Evolutionary conservation across 2,329 filamentous ascomycete genomes (phyloP).

Genomic region (Lasiodiplodia sp.): DNA sequence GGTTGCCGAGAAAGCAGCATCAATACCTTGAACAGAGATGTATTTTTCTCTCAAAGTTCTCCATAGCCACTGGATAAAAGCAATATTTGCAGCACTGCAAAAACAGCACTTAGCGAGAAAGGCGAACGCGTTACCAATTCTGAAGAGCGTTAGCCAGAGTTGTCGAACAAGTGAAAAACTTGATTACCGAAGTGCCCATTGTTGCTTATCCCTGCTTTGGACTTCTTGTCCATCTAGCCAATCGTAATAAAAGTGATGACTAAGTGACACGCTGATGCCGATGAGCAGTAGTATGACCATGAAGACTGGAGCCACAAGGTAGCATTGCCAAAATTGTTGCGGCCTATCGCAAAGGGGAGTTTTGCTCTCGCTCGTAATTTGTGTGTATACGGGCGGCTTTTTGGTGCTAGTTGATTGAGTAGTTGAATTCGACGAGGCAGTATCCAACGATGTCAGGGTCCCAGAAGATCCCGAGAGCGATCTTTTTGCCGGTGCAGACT

Average conservation of each 20-base stretch:
- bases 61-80: not conserved
- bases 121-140: not conserved
- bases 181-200: slow-evolving; percentile 12
- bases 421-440: not conserved
- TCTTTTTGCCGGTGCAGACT: not conserved
- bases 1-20: not conserved
- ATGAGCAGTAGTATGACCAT: not conserved
- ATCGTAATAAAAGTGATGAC: not conserved
- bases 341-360: not conserved
- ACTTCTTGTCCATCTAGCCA: not conserved
- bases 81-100: not conserved
- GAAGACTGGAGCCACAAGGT: not conserved
- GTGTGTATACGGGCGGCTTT: not conserved
- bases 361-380: not conserved
- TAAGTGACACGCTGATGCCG: not conserved
- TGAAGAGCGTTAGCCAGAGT: not conserved
- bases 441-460: not conserved
- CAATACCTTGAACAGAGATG: not conserved
- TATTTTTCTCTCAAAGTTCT: not conserved
- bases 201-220: not conserved
- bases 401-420: not conserved
- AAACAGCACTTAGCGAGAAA: slow-evolving; percentile 5
- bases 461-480: no score
- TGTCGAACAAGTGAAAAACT: no score
- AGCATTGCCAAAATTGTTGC: not conserved